Base-by-base conservation (phyloP, 805 yeast genomes). In the Isabelozyma heimii region DNA sequence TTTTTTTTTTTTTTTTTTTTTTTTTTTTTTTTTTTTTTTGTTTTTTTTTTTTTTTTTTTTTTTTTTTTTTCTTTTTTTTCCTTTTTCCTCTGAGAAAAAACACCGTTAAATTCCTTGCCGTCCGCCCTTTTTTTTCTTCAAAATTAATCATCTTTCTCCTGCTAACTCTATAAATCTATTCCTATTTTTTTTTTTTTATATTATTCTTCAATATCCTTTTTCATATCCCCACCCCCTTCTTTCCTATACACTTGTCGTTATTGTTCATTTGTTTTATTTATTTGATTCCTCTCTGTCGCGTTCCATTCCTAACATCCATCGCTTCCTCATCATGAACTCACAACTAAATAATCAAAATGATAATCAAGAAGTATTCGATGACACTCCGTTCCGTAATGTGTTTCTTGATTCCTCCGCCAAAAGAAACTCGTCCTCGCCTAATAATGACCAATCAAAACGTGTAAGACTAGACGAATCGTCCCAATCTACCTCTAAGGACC, bases 311-410 rank as follows among this genome's bases (percentile, higher is more conserved):
- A 35, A n/a, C 28, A 12, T 35, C 10, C 28, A n/a, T n/a, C 15
- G 17, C 27, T 24, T 16, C 40, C 13, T 33, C 28, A 51, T 43
- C 46, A 65, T 65, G 69, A 60, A 65, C 47, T 64, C 70, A 40
- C 69, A 65, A 45, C 58, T 66, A 42, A 63, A 66, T 52, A 65
- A 66, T 51, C 52, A 56, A 37, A 60, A 60, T 48, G 70, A 67
- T 16, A 64, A 65, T 46, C 69, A 66, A 48, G 69, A 62, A 53
- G 62, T 65, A 43, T 62, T 65, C 49, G 64, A 58, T 48, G 67
- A 59, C 38, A 14, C 44, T 20, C 63, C 63, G 52, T 65, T 68
- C 54, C 62, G 71, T 38, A 66, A 60, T 40, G 70, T 67, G 42
- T 68, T 66, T 48, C 65, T 66, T 49, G 71, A 66, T 47, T 57